A percentile compares a stretch with the other conserved stretches of the same genome.
phyloP scores from a whole-genome alignment of 805 yeast genomes.

The Wickerhamiella vanderwaltii region DNA sequence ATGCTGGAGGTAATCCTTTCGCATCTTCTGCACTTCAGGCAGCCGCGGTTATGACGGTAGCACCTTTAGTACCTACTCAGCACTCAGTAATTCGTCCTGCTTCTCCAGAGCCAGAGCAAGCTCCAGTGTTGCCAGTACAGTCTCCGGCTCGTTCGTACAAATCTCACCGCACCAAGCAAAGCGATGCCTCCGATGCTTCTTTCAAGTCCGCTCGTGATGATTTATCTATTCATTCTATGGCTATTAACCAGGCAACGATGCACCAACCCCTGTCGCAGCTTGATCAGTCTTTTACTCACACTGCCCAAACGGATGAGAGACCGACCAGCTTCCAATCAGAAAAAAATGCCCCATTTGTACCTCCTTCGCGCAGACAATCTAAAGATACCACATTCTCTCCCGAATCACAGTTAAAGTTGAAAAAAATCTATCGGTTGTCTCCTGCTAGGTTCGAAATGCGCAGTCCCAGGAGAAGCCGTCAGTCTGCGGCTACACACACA shows the following conservation, averaged over 20 bases:
- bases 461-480: conserved; percentile 4
- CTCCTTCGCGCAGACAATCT: too few species aligned
- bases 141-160: conserved; percentile 3
- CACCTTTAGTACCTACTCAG: too few species aligned
- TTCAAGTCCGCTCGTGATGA: conserved; percentile 5
- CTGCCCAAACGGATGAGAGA: too few species aligned
- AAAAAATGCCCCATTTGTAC: too few species aligned
- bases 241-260: conserved; percentile 2
- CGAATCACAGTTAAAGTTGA: not conserved
- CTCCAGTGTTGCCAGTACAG: not conserved
- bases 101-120: too few species aligned
- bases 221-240: not conserved
- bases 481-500: not conserved
- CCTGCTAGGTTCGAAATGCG: not conserved
- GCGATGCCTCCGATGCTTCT: conserved; percentile 5
- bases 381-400: not conserved
- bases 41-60: too few species aligned
- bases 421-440: not conserved
- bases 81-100: too few species aligned
- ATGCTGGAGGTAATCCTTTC: too few species aligned
- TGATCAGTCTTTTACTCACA: not conserved
- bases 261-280: not conserved
- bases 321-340: too few species aligned
- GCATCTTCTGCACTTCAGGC: too few species aligned
- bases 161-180: not conserved